Evolutionary conservation across 441 rosid species (phyloP).

Genomic region (Adansonia gregorii): DNA sequence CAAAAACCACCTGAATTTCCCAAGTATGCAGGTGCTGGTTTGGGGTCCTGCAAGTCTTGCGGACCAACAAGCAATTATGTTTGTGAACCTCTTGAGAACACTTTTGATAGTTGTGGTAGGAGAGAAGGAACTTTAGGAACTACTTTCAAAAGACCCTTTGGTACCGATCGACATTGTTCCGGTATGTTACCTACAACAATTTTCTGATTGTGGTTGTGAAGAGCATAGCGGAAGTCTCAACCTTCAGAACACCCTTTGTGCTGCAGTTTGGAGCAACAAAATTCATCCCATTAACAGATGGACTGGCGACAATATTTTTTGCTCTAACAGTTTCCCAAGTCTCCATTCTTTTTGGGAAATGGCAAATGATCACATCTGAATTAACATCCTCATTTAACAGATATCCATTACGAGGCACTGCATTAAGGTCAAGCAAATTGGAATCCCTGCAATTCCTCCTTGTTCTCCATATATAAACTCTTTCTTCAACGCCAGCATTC

Average conservation of each 20-base stretch:
- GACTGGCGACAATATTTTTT: constrained; percentile 31
- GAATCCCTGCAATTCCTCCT: constrained; percentile 38
- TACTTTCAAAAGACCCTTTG: constrained; percentile 63
- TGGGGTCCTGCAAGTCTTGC: constrained; percentile 34
- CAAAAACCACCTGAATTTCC: constrained; percentile 34
- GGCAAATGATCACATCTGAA: constrained; percentile 29
- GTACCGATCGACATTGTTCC: constrained; percentile 39
- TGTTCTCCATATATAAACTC: constrained; percentile 50
- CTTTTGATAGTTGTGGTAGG: constrained; percentile 33
- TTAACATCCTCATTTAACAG: constrained; percentile 38
- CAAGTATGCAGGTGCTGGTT: constrained; percentile 34
- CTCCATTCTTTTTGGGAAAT: constrained; percentile 35
- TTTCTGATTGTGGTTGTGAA: constrained; percentile 36
- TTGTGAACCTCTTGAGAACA: constrained; percentile 36
- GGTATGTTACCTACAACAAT: constrained; percentile 24
- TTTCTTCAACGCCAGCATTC: constrained; percentile 37
- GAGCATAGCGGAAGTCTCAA: constrained; percentile 37
- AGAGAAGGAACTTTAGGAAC: constrained; percentile 47
- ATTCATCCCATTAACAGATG: constrained; percentile 34
- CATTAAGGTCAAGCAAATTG: constrained; percentile 59
- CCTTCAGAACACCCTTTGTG: constrained; percentile 48
- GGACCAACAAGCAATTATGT: constrained; percentile 31
- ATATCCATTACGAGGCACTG: constrained; percentile 51
- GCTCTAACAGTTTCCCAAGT: constrained; percentile 34
- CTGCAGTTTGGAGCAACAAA: constrained; percentile 32